Base-by-base conservation (phyloP, 1,284 basidiomycete genomes). In the Filobasidium uniguttulatum region DNA sequence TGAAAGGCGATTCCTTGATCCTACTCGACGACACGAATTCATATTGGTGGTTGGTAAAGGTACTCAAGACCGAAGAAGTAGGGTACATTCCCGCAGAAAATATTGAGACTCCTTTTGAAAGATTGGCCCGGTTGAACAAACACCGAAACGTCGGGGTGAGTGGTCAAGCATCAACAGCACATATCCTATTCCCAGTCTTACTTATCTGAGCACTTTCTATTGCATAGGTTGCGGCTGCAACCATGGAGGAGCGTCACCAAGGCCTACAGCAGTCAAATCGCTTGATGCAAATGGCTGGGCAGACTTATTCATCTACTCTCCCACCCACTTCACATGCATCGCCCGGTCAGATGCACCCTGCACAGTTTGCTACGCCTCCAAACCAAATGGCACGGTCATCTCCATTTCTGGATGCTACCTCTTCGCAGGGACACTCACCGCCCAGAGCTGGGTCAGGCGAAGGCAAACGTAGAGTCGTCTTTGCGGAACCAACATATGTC, bases 41-140 rank as follows among this genome's bases (percentile, higher is more conserved):
- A 67, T 96, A 94, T 70, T 94, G 90, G 90, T 94, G 90, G 90
- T 81, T 94, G 45, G 89, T 96, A 15, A 79, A 88, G 48, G 90
- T 94, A 4, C 78, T 96, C 60, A 97, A 91, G 74, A 96, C 87
- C 2, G 89, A 97, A 68, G 91, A 96, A 62, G 88, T 99, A n/a
- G 93, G 93, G 1, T 98, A 98, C 68, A 98, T 99, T 48, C 93
- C 93, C 15, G 93, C 93, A 0, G 93, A 99, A 72, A 98, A 98
- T 67, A 96, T 98, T 61, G 94, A 98, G 69, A 98, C 94, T 0
- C 94, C 93, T 0, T 96, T 90, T 61, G 93, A 98, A 68, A 78
- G 93, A 43, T 77, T 98, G 20, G 93, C 93, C 0, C 75, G 93
- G 53, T 75, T 98, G 52, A 98, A 98, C 74, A 97, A 97, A 67